Base-by-base conservation (phyloP, 805 yeast genomes). In the Pichia gijzeniarum region DNA sequence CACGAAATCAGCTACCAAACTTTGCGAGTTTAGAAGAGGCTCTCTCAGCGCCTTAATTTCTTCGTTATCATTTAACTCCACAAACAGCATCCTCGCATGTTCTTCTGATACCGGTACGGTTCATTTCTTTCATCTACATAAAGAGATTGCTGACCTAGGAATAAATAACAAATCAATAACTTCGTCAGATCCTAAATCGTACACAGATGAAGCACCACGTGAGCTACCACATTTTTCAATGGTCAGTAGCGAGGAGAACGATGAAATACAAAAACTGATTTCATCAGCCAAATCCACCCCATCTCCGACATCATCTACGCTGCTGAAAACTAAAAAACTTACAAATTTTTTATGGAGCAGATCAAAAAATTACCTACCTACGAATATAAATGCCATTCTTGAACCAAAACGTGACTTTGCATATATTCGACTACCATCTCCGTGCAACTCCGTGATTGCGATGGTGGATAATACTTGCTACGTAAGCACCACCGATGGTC, bases 401-500 rank as follows among this genome's bases (percentile, higher is more conserved):
- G 96, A 90, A 58, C 95, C 96, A 13, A 78, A 85, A 19, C 74
- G 99, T 51, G 96, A 90, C 59, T 93, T 87, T 71, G 97, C 98
- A 0, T 85, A 80, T 43, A 71, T 91, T 53, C 89, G 86, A 60
- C 73, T 91, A 18, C 50, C 47, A n/a, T 17, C 36, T 19, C 54
- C 54, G 20, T 59, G 56, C 4, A 54, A 50, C 18, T 53, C 62
- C 6, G 49, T 58, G 54, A 61, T 63, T 6, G 67, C 63, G 5
- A 53, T 62, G 4, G 55, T 56, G 7, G 59, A 59, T 49, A 38
- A 76, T 75, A 55, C 79, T 79, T 59, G 62, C 13, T 73, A 79
- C 47, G 91, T 89, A 5, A 86, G 87, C 3, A 86, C 95, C 1
- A 74, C 83, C 0, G 85, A 80, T 46, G 98, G 98, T 0, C 77